These are phyloP conservation scores for Rutstroemia sp. DNA, from an alignment of 2,329 filamentous ascomycete species.

Conservation along the genomic window DNA sequence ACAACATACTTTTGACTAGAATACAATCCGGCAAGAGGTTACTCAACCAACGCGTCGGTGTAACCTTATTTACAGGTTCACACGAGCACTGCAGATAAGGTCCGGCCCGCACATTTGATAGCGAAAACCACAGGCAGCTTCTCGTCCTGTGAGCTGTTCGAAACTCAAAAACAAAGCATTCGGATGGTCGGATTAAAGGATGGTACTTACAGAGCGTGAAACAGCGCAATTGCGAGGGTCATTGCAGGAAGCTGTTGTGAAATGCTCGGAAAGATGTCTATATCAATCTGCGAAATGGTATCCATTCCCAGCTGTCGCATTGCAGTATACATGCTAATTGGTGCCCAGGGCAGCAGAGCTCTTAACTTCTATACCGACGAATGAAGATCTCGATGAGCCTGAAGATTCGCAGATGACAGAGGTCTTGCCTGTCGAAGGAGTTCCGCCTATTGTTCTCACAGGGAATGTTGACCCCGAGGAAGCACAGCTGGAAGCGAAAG, in stretches of 20 bases:
- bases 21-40: not conserved
- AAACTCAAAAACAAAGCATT: not conserved
- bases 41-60: not conserved
- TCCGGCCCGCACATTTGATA: not conserved
- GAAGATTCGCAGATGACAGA: conserved; percentile 53
- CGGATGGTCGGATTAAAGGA: conserved; percentile 2
- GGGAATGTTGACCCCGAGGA: conserved; percentile 63
- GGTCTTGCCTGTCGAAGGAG: conserved; percentile 37
- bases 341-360: conserved; percentile 79
- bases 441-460: conserved; percentile 42
- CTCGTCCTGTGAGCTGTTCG: not conserved
- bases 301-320: not conserved
- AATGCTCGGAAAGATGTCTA: conserved; percentile 89
- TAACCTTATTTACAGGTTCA: not conserved
- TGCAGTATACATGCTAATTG: conserved; percentile 9
- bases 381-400: conserved; percentile 43
- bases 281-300: conserved; percentile 98
- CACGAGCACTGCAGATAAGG: not conserved
- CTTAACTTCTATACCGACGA: conserved; percentile 66
- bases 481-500: conserved; percentile 66
- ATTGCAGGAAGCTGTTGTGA: conserved; percentile 77
- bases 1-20: not conserved
- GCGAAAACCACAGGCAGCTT: not conserved
- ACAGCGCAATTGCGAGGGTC: conserved; percentile 49
- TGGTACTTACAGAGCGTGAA: conserved; percentile 44